Evolutionary conservation across 2,329 filamentous ascomycete species (phyloP).

Genomic region (Talaromyces sp.): DNA sequence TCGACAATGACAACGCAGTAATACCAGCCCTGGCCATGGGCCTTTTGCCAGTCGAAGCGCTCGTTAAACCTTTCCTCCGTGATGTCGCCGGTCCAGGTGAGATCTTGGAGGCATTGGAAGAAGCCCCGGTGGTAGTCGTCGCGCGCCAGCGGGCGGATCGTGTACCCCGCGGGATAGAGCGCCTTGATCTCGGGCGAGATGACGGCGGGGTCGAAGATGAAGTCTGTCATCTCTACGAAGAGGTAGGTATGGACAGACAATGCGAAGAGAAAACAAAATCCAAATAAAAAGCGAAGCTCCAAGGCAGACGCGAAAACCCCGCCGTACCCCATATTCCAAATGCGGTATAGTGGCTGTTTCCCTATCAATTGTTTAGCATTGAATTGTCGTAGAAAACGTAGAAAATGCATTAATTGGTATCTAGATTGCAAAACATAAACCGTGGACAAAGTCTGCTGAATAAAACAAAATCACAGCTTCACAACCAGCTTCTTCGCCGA

Average conservation of each 20-base stretch:
- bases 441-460: not conserved
- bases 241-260: not conserved
- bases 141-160: conserved; percentile 10
- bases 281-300: not conserved
- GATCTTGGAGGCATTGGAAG: conserved; percentile 8
- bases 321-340: not conserved
- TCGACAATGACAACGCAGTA: conserved; percentile 11
- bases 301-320: not conserved
- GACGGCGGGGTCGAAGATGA: conserved; percentile 7
- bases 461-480: not conserved
- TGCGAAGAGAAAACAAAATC: not conserved
- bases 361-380: not conserved
- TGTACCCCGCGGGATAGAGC: conserved; percentile 8
- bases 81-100: conserved; percentile 9
- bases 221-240: not conserved
- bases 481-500: conserved; percentile 43
- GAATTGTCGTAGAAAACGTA: too few relatives aligned
- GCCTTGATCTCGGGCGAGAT: conserved; percentile 8
- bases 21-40: conserved; percentile 8
- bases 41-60: conserved; percentile 10
- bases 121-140: conserved; percentile 11
- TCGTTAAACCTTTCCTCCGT: conserved; percentile 4
- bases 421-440: too few relatives aligned
- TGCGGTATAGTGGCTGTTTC: not conserved
- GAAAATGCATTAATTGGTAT: too few relatives aligned